Conservation (phyloP, 352 stramenopile genomes). For the Globisporangium rhizosaccharum region DNA sequence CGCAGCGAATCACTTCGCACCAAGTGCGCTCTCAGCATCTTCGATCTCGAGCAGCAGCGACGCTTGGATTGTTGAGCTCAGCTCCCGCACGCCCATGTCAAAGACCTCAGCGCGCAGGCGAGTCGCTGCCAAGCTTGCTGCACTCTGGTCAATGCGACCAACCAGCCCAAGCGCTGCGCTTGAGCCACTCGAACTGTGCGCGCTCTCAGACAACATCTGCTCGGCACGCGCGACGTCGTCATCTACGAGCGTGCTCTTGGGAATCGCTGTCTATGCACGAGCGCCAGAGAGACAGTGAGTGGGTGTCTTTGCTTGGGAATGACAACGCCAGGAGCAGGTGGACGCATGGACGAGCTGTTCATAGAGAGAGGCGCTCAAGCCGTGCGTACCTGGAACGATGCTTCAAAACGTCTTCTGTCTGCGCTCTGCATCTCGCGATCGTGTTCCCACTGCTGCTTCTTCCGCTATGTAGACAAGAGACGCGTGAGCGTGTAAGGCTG, state of each 20-base stretch:
- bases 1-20: slow-evolving; percentile 11
- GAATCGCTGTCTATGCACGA: neutral
- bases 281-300: neutral
- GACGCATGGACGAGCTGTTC: no score
- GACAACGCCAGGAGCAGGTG: no score
- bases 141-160: slow-evolving; percentile 10
- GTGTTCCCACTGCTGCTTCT: slow-evolving; percentile 9
- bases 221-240: slow-evolving; percentile 7
- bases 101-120: slow-evolving; percentile 42
- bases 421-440: slow-evolving; percentile 3
- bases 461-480: slow-evolving; percentile 1
- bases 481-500: neutral
- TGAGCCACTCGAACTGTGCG: neutral
- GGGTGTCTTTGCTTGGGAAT: no score
- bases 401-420: neutral
- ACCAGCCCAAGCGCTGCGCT: neutral
- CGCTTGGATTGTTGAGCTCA: slow-evolving; percentile 22
- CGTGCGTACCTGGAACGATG: slow-evolving; percentile 1
- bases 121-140: slow-evolving; percentile 9
- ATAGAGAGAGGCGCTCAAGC: no score
- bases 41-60: slow-evolving; percentile 33
- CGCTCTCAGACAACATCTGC: slow-evolving; percentile 9
- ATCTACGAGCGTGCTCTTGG: slow-evolving; percentile 5
- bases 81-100: slow-evolving; percentile 45
- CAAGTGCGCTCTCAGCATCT: slow-evolving; percentile 26